Conservation (phyloP, 768 basidiomycete genomes). For the Asterophora parasitica region DNA sequence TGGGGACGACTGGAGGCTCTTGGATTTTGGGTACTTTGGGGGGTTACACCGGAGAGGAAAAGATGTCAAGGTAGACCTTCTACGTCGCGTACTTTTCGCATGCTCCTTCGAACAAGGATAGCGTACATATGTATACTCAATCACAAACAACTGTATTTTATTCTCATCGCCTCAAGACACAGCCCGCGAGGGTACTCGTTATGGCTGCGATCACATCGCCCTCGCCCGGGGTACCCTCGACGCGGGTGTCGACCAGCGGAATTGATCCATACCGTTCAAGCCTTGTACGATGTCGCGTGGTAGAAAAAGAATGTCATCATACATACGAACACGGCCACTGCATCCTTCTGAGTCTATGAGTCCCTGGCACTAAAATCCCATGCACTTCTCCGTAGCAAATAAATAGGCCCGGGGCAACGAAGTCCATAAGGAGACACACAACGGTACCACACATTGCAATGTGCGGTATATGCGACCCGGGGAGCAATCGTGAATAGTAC, state of each 20-base stretch:
- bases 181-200: not conserved
- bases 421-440: not conserved
- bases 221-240: too few species aligned
- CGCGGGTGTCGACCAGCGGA: not conserved
- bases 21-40: not conserved
- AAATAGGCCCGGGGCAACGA: not conserved
- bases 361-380: not conserved
- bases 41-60: not conserved
- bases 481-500: not conserved
- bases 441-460: not conserved
- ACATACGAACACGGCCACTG: not conserved
- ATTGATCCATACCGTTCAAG: slow-evolving; percentile 1
- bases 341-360: not conserved
- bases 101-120: slow-evolving; percentile 3
- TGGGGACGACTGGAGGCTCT: not conserved
- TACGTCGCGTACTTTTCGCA: slow-evolving; percentile 5
- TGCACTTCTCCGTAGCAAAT: not conserved
- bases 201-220: slow-evolving; percentile 4
- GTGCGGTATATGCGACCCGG: not conserved
- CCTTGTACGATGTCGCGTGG: not conserved
- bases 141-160: not conserved
- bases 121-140: slow-evolving; percentile 3
- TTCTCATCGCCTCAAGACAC: not conserved
- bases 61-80: slow-evolving; percentile 6
- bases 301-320: not conserved